Conservation (phyloP, 1,284 basidiomycete genomes). For the Irpex rosettiformis region DNA sequence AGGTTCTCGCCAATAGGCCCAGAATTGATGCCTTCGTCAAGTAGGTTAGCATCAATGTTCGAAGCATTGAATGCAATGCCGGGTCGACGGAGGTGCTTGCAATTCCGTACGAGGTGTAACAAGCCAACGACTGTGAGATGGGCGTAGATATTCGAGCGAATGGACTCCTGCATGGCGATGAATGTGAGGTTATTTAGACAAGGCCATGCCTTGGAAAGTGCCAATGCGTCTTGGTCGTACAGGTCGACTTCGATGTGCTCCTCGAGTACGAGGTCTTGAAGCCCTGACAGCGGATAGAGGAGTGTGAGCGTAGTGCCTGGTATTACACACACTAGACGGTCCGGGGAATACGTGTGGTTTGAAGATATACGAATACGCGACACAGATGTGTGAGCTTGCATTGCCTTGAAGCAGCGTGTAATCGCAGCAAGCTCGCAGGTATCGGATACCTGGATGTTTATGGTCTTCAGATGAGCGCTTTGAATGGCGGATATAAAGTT, state of each 20-base stretch:
- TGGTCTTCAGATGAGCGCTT: neutral
- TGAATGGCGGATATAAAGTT: slow-evolving; percentile 2
- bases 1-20: neutral
- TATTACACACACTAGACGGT: neutral
- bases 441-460: slow-evolving; percentile 1
- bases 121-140: slow-evolving; percentile 1
- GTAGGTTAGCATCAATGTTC: neutral
- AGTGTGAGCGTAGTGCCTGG: slow-evolving; percentile 1
- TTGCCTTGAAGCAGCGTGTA: neutral
- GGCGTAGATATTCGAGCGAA: neutral
- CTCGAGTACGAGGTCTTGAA: slow-evolving; percentile 2
- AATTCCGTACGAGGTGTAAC: slow-evolving; percentile 5
- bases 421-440: neutral
- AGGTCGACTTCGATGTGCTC: slow-evolving; percentile 6
- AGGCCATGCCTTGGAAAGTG: slow-evolving; percentile 7
- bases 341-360: neutral
- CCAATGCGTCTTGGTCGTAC: slow-evolving; percentile 8
- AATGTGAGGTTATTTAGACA: neutral
- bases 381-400: neutral
- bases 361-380: neutral
- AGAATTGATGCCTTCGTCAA: neutral
- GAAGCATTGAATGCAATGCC: slow-evolving; percentile 2
- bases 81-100: slow-evolving; percentile 1
- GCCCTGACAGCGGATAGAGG: slow-evolving; percentile 1
- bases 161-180: neutral